Base-by-base conservation (phyloP, 345 rosid species). In the Aquilaria malaccensis region DNA sequence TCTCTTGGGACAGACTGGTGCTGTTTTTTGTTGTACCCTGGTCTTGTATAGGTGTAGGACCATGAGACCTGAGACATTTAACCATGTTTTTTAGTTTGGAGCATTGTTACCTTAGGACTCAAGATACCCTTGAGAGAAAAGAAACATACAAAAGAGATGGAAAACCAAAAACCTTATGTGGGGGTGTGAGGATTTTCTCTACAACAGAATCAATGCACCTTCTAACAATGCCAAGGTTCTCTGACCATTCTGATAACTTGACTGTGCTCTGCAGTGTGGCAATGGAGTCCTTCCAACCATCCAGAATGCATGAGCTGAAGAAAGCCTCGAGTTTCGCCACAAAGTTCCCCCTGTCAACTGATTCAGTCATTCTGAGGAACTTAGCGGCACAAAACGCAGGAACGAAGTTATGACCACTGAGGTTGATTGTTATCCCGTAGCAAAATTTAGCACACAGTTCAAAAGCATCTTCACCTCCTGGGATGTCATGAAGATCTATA, bases 221-320 rank as follows among this genome's bases (percentile, higher is more conserved):
- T 78, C 88, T 82, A 64, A 81, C 74, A 66, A 91, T 82, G 67
- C 95, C 94, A 52, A 88, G 88, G 75, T 84, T 79, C 67, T 95
- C 96, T 22, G 96, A 91, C 99, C 91, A 85, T 33, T 86, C 97
- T 11, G 89, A 76, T 65, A 95, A 66, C 60, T 74, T 82, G 31
- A 53, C 68, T 2, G 98, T 85, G 10, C 82, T 70, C 78, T 95
- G 85, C 15, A 95, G 74, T 2, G 95, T 63, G 72, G 72, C 76
- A 56, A 95, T 75, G n/a, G 99, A 82, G 73, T 91, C 99, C 70
- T 91, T 91, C 99, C 98, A 95, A 47, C 99, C 96, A 67, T 84
- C 86, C 7, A 95, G 87, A 62, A 95, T 76, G 84, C 98, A 91
- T 1, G 98, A 86, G 69, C 56, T 77, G 81, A 95, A 88, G 78